A percentile compares a stretch with the other conserved stretches of the same genome.
Conservation (phyloP, 768 basidiomycete species). For the Mycena rosella region DNA sequence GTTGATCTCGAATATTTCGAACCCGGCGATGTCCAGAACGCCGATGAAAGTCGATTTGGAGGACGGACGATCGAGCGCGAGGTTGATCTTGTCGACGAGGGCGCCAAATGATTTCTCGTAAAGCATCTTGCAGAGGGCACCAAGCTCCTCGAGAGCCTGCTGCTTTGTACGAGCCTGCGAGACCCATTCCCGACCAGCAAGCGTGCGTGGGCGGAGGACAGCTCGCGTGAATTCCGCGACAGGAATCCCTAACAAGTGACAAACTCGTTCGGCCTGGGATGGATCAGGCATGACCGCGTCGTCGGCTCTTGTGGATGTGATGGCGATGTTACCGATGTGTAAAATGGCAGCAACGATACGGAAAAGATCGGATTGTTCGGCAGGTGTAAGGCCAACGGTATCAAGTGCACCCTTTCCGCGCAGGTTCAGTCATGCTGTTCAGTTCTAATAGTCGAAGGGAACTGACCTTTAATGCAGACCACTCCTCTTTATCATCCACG, state of each 20-base stretch:
- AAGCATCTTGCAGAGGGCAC: constrained; percentile 91
- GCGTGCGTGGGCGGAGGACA: constrained; percentile 88
- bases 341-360: constrained; percentile 94
- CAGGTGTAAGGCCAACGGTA: constrained; percentile 86
- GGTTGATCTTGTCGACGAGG: constrained; percentile 95
- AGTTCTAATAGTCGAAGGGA: background rate
- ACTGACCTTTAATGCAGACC: constrained; percentile 80
- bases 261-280: constrained; percentile 89
- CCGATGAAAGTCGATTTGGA: constrained; percentile 96
- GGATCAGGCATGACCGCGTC: constrained; percentile 84
- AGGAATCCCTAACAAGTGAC: constrained; percentile 91
- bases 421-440: constrained; percentile 2
- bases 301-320: constrained; percentile 83
- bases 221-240: constrained; percentile 90
- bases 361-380: constrained; percentile 94
- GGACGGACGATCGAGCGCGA: constrained; percentile 92
- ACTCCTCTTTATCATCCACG: constrained; percentile 92
- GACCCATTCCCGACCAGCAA: constrained; percentile 98
- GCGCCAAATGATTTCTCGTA: constrained; percentile 98
- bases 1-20: constrained; percentile 96
- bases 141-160: constrained; percentile 94
- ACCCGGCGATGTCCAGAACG: constrained; percentile 98
- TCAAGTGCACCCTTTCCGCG: constrained; percentile 78
- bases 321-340: constrained; percentile 93
- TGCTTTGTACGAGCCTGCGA: constrained; percentile 91